phyloP scores from a whole-genome alignment of 176 grass and related monocot genomes.

The Rhynchospora pubera region DNA sequence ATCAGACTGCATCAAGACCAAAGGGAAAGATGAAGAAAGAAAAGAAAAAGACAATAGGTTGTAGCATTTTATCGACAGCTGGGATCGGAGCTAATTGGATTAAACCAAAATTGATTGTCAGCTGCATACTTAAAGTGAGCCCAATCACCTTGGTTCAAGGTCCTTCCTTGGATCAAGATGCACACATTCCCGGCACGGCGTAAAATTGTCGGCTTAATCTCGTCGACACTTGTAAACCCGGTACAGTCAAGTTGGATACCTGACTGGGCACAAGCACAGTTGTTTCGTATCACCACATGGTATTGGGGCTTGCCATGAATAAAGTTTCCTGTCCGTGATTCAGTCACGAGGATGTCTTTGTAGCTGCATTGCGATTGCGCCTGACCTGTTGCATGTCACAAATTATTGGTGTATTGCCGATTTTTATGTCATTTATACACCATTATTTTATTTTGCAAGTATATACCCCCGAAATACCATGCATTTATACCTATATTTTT shows the following conservation, averaged over 20 bases:
- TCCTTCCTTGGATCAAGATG: not conserved
- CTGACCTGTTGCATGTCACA: not conserved
- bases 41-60: not conserved
- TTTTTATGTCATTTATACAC: not conserved
- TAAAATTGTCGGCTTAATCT: conserved; percentile 1
- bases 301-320: not conserved
- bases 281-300: not conserved
- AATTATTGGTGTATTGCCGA: not conserved
- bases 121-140: conserved; percentile 11
- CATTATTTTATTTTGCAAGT: not conserved
- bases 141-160: not conserved
- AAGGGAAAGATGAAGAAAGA: not conserved
- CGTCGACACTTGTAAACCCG: not conserved
- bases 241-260: not conserved
- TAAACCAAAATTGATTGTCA: not conserved
- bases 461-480: not conserved
- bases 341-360: not conserved
- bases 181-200: not conserved
- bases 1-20: not conserved
- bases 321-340: not conserved
- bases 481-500: not conserved
- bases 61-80: not conserved
- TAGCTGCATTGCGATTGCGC: not conserved
- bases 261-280: not conserved
- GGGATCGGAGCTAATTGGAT: not conserved